Evolutionary conservation across 176 grass and related monocot species (phyloP), one percentile per base, ranked within the genome.

Genomic region (Bolboschoenus planiculmis): DNA sequence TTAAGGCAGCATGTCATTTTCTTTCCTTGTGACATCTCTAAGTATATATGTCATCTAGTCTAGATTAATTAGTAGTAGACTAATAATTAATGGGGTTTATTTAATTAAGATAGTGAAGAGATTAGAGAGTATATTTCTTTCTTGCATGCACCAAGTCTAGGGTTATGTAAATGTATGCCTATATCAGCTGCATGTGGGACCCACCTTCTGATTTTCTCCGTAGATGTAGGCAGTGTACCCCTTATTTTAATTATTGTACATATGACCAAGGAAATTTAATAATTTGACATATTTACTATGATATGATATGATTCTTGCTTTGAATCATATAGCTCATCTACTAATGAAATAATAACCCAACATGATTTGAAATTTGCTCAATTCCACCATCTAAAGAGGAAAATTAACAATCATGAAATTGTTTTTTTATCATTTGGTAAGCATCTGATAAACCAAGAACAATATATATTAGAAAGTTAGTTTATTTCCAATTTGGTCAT

Each of bases 21-120:
- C 79, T 11, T 61, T 81, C 23, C 57, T 81, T 31, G 79, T 81
- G 79, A 81, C 50, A 16, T 64, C 34, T 62, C 39, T 47, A 81
- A 18, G 26, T 81, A 48, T n/a, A n/a, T n/a, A n/a, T 37, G 34
- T 46, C 36, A 58, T 82, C 9, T 61, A 61, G 24, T 4, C 47
- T 15, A 10, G 11, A 15, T 10, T 50, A 61, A 1, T 61, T 53
- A 82, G 72, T 46, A 23, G 5, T 48, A 75, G 70, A 75, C 11
- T 18, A 18, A 43, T 50, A 75, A 37, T 63, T n/a, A n/a, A n/a
- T n/a, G n/a, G 63, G 63, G 60, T 33, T 5, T n/a, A n/a, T n/a
- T n/a, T n/a, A n/a, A n/a, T 4, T 73, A 46, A 26, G 42, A 29
- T 47, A 74, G 21, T 74, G 40, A 74, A 47, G 23, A 47, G 68